phyloP scores from a whole-genome alignment of 768 basidiomycete species.

The Phaeolepiota aurea region DNA sequence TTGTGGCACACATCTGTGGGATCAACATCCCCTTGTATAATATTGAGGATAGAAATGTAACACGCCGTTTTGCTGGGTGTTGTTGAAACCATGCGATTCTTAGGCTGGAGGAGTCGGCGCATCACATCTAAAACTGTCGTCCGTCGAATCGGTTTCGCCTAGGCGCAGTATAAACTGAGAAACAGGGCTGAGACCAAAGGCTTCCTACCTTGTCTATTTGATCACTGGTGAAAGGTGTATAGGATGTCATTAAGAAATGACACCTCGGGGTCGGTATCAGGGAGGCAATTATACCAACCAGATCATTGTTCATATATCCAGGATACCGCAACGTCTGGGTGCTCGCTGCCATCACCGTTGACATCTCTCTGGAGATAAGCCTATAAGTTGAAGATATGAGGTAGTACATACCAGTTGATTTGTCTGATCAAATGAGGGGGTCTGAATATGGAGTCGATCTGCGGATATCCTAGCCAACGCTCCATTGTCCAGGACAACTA shows the following conservation, averaged over 20 bases:
- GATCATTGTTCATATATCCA: constrained; percentile 98
- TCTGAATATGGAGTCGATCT: constrained; percentile 84
- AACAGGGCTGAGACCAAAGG: background rate
- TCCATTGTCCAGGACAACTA: constrained; percentile 95
- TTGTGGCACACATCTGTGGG: constrained; percentile 77
- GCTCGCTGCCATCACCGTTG: constrained; percentile 96
- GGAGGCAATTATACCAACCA: constrained; percentile 93
- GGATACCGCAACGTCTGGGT: constrained; percentile 96
- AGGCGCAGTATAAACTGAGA: background rate
- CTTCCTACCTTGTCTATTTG: constrained; percentile 82
- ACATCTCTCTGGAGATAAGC: constrained; percentile 45
- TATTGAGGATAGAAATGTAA: constrained; percentile 96
- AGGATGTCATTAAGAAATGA: constrained; percentile 98
- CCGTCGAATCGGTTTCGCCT: constrained; percentile 93
- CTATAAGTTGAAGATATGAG: background rate
- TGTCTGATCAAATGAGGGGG: constrained; percentile 84
- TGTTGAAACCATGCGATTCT: constrained; percentile 97
- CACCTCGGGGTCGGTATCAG: constrained; percentile 96
- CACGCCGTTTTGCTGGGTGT: constrained; percentile 87
- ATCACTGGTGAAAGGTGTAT: constrained; percentile 96
- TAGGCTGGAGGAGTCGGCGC: constrained; percentile 94
- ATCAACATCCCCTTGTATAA: constrained; percentile 98
- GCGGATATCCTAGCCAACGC: constrained; percentile 89
- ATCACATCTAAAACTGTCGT: constrained; percentile 98
- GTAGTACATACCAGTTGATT: constrained; percentile 67